These are phyloP conservation scores for Microglena sp. DNA, from an alignment of 139 green algal species.

Conservation along the genomic window DNA sequence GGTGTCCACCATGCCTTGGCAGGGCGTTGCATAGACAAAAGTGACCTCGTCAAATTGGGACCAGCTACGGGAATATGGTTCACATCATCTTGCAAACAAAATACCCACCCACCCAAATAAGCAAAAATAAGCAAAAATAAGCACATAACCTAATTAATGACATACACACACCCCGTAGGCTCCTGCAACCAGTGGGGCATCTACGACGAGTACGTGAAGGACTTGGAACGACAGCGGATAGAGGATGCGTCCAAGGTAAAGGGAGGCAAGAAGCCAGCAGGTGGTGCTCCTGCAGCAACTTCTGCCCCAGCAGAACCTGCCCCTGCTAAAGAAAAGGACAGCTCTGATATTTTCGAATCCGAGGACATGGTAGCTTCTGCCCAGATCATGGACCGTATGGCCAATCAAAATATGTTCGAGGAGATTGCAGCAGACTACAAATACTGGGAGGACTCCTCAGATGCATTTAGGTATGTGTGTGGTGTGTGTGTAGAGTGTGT, in stretches of 20 bases:
- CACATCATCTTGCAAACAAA: too few relatives aligned
- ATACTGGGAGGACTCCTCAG: conserved; percentile 87
- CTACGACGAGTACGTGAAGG: conserved; percentile 85
- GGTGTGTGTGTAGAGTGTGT: too few relatives aligned
- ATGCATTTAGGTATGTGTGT: conserved; percentile 42
- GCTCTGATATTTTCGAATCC: neutral
- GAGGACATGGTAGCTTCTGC: conserved; percentile 2
- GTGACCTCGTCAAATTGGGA: too few relatives aligned
- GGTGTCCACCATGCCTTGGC: too few relatives aligned
- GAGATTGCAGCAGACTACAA: conserved; percentile 89
- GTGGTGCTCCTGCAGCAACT: neutral
- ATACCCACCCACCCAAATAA: too few relatives aligned
- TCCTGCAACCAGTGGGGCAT: conserved; percentile 75
- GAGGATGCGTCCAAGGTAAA: conserved; percentile 57
- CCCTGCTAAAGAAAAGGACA: neutral
- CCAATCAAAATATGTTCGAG: conserved; percentile 78
- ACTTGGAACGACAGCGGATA: conserved; percentile 62
- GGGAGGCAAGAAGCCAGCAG: conserved; percentile 22
- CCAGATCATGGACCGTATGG: conserved; percentile 78
- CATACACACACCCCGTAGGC: conserved; percentile 25
- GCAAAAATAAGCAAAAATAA: too few relatives aligned
- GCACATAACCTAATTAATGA: too few relatives aligned
- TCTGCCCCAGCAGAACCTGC: neutral
- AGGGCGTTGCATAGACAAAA: too few relatives aligned
- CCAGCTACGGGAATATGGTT: too few relatives aligned